Evolutionary conservation across 257 asterid species (phyloP).

Genomic region (Petunia secreta): DNA sequence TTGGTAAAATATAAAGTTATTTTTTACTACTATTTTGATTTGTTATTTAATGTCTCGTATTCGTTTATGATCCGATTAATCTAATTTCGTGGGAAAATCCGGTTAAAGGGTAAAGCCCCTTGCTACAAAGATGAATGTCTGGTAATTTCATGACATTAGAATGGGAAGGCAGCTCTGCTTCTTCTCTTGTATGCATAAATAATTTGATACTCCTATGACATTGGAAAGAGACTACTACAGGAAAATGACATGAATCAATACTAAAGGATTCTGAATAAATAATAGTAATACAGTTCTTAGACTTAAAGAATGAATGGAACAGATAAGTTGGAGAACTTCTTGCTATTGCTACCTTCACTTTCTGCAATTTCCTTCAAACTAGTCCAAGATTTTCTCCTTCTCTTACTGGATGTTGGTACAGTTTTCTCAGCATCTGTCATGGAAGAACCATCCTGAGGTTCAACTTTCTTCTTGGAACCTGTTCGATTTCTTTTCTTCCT

Average conservation of each 20-base stretch:
- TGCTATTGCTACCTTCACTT: conserved; percentile 41
- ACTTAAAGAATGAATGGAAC: conserved; percentile 53
- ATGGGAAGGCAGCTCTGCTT: too few species aligned
- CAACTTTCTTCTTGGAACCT: conserved; percentile 46
- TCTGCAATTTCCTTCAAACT: conserved; percentile 70
- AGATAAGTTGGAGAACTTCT: conserved; percentile 38
- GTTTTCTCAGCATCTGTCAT: conserved; percentile 37
- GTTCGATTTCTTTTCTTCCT: conserved; percentile 58
- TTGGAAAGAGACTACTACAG: too few species aligned
- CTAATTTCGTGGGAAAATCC: too few species aligned
- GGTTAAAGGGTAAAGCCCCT: too few species aligned
- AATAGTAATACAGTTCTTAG: not conserved
- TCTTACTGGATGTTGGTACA: conserved; percentile 44
- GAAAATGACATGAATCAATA: not conserved
- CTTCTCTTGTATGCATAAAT: too few species aligned
- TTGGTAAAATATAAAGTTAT: too few species aligned
- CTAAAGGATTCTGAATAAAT: not conserved
- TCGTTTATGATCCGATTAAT: too few species aligned
- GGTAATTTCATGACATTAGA: too few species aligned
- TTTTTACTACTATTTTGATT: too few species aligned
- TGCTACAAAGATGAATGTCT: too few species aligned
- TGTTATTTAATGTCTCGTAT: too few species aligned
- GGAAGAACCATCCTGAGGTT: conserved; percentile 33
- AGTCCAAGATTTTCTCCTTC: conserved; percentile 70
- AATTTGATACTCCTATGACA: too few species aligned